Percentiles rank a stretch among this genome's conserved stretches.
phyloP scores from a whole-genome alignment of 2,329 filamentous ascomycete species.

The Penicillium glabrum region DNA sequence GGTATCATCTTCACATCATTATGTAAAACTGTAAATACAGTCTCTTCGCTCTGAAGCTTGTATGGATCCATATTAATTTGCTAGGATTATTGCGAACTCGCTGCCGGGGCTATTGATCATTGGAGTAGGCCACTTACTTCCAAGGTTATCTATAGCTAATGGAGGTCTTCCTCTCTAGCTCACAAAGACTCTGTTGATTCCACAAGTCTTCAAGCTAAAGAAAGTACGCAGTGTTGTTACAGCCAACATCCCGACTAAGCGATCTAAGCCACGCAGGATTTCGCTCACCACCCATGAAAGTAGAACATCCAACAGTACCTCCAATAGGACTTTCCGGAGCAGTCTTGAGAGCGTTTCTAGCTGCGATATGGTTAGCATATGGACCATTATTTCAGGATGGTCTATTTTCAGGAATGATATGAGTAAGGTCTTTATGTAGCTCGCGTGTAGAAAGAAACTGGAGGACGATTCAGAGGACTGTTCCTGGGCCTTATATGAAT shows the following conservation, averaged over 20 bases:
- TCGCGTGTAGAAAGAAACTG: no score
- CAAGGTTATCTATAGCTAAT: no score
- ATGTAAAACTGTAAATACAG: slow-evolving; percentile 18
- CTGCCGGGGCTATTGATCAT: not conserved
- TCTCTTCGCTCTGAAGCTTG: slow-evolving; percentile 26
- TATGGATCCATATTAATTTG: not conserved
- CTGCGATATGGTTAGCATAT: not conserved
- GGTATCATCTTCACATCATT: slow-evolving; percentile 15
- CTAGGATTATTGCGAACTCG: not conserved
- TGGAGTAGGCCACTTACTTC: no score
- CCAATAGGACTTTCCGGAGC: not conserved
- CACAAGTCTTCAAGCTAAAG: not conserved
- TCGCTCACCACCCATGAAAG: not conserved
- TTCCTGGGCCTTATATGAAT: no score
- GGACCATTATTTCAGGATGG: not conserved
- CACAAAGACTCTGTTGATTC: no score
- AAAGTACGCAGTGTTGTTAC: not conserved
- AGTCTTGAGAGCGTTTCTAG: not conserved
- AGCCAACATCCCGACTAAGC: not conserved
- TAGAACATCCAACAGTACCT: not conserved
- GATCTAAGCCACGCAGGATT: not conserved
- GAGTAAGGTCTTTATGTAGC: no score
- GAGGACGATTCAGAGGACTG: no score
- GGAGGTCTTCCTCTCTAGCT: no score
- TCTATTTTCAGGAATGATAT: no score